phyloP scores from a whole-genome alignment of 257 asterid species.

The Plantago ovata region DNA sequence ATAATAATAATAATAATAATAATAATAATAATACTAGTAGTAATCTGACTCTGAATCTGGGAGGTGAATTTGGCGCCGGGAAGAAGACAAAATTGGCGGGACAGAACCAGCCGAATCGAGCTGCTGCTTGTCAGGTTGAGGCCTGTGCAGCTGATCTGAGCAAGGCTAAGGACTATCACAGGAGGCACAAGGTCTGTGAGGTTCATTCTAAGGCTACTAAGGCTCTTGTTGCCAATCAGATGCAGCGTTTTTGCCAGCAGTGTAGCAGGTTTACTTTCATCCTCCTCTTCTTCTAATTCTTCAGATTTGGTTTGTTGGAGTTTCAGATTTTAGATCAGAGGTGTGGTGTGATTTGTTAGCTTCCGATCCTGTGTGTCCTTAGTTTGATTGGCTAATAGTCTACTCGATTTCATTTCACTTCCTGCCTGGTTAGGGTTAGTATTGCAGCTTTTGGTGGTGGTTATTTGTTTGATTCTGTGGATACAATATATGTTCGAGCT shows the following conservation, averaged over 20 bases:
- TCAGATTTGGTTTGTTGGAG: background rate
- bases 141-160: slow-evolving; percentile 68
- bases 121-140: slow-evolving; percentile 71
- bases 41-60: slow-evolving; percentile 49
- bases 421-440: no score
- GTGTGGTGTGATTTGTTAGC: no score
- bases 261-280: slow-evolving; percentile 52
- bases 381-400: no score
- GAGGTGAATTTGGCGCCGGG: slow-evolving; percentile 41
- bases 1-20: background rate
- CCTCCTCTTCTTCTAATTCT: background rate
- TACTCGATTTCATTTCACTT: no score
- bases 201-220: slow-evolving; percentile 63
- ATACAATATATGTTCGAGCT: no score
- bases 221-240: slow-evolving; percentile 59
- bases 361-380: no score
- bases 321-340: background rate
- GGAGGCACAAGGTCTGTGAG: slow-evolving; percentile 82
- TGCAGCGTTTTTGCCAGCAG: slow-evolving; percentile 92
- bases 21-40: no score
- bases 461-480: no score
- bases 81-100: slow-evolving; percentile 59
- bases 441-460: no score
- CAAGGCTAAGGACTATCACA: slow-evolving; percentile 71
- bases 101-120: slow-evolving; percentile 31